phyloP scores from a whole-genome alignment of 2,329 filamentous ascomycete species.

The Colletotrichum cordylinicola region DNA sequence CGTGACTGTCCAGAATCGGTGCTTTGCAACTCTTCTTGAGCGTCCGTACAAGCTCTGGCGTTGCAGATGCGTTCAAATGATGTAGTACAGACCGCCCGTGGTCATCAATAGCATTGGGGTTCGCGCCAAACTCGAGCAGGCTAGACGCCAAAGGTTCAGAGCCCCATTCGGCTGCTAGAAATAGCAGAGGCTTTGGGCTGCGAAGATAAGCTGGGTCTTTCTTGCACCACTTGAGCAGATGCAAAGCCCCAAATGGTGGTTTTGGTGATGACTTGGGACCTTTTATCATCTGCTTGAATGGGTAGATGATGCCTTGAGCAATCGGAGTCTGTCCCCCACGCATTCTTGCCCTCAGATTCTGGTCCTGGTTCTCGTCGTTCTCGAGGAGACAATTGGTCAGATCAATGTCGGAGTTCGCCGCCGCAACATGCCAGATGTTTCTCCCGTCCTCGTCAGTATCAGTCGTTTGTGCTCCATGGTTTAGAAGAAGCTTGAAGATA shows the following conservation, averaged over 20 bases:
- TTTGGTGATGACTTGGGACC: no score
- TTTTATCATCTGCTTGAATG: not conserved
- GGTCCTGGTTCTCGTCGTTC: constrained; percentile 31
- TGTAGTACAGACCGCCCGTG: constrained; percentile 26
- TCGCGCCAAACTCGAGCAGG: constrained; percentile 24
- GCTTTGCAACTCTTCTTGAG: constrained; percentile 27
- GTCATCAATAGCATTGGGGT: constrained; percentile 18
- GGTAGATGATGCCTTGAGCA: constrained; percentile 30
- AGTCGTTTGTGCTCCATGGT: constrained; percentile 30
- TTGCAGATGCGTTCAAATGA: constrained; percentile 30
- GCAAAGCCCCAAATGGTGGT: not conserved
- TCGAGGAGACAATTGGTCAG: constrained; percentile 35
- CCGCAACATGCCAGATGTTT: constrained; percentile 44
- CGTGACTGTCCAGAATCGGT: constrained; percentile 21
- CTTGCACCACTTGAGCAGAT: not conserved
- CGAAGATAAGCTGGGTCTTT: not conserved
- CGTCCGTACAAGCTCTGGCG: constrained; percentile 24
- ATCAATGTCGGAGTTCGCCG: constrained; percentile 34
- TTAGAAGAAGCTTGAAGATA: constrained; percentile 31
- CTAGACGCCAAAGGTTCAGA: constrained; percentile 24
- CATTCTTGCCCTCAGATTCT: constrained; percentile 30
- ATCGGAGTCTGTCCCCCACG: constrained; percentile 33
- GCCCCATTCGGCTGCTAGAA: constrained; percentile 33
- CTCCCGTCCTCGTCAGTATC: constrained; percentile 34
- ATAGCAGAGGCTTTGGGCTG: constrained; percentile 8